These are phyloP conservation scores for Peronospora belbahrii DNA, from an alignment of 352 stramenopile genomes.

Conservation along the genomic window DNA sequence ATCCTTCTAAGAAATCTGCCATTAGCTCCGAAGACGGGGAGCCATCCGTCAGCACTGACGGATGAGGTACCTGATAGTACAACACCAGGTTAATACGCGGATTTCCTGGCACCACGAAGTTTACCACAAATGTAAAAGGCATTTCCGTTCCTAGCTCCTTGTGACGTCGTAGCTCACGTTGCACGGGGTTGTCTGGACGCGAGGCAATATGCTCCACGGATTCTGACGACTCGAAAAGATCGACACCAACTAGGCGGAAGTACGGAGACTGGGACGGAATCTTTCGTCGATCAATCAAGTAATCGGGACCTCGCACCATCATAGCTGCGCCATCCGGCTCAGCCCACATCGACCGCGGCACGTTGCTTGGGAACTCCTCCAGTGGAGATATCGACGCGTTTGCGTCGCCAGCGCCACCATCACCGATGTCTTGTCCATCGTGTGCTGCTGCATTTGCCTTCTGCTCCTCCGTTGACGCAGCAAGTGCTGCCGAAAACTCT, in stretches of 20 bases:
- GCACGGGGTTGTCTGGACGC: slow-evolving; percentile 50
- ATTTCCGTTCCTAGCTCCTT: slow-evolving; percentile 51
- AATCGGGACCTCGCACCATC: slow-evolving; percentile 66
- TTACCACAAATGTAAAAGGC: slow-evolving; percentile 75
- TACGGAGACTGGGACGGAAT: slow-evolving; percentile 57
- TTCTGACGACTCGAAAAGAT: slow-evolving; percentile 52
- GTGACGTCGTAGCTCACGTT: slow-evolving; percentile 50
- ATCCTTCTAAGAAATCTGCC: slow-evolving; percentile 61
- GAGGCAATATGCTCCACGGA: slow-evolving; percentile 57
- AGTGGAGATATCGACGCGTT: slow-evolving; percentile 18
- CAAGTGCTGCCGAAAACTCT: slow-evolving; percentile 42
- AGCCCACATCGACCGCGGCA: slow-evolving; percentile 61
- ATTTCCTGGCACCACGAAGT: slow-evolving; percentile 63
- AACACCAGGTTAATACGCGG: slow-evolving; percentile 56
- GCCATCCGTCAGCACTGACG: slow-evolving; percentile 42
- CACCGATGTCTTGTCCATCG: slow-evolving; percentile 5
- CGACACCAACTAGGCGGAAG: slow-evolving; percentile 58
- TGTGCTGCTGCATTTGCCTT: slow-evolving; percentile 6
- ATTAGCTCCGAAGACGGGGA: slow-evolving; percentile 65
- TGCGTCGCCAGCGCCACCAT: slow-evolving; percentile 11
- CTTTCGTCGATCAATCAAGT: slow-evolving; percentile 59
- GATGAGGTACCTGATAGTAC: slow-evolving; percentile 61
- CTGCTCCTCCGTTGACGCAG: slow-evolving; percentile 28
- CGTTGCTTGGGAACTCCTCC: slow-evolving; percentile 43
- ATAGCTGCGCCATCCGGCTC: slow-evolving; percentile 57